These are phyloP conservation scores for Sugiyamaella grinbergsii DNA, from an alignment of 1,139 yeast species.

Conservation along the genomic window DNA sequence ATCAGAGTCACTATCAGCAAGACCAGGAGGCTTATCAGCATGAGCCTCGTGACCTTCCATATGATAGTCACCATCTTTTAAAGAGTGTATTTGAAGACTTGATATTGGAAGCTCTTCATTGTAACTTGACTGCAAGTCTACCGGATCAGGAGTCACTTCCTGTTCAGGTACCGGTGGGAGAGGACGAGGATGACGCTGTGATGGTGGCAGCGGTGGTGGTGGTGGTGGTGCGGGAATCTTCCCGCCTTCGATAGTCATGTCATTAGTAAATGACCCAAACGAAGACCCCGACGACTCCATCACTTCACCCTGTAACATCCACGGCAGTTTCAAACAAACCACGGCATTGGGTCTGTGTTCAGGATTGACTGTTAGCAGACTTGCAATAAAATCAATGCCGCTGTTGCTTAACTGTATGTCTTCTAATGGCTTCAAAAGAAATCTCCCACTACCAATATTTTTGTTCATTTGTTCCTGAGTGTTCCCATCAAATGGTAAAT, in stretches of 20 bases:
- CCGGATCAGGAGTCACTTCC: background rate
- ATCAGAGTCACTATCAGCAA: slow-evolving; percentile 27
- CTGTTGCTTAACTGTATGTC: slow-evolving; percentile 65
- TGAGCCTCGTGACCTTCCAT: background rate
- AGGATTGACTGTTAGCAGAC: slow-evolving; percentile 76
- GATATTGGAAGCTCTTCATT: slow-evolving; percentile 15
- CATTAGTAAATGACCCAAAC: slow-evolving; percentile 1
- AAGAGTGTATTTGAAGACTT: slow-evolving; percentile 13
- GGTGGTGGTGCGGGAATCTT: slow-evolving; percentile 3
- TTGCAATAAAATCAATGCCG: slow-evolving; percentile 66
- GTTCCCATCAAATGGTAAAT: slow-evolving; percentile 88
- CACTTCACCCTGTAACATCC: slow-evolving; percentile 49
- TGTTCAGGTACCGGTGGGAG: background rate
- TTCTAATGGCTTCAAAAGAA: slow-evolving; percentile 74
- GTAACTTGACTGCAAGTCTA: slow-evolving; percentile 10
- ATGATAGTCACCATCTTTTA: background rate
- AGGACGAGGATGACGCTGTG: no score
- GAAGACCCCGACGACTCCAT: background rate
- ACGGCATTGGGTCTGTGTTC: slow-evolving; percentile 66
- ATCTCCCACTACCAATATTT: slow-evolving; percentile 75
- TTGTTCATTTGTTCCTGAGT: slow-evolving; percentile 84
- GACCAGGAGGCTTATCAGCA: slow-evolving; percentile 4
- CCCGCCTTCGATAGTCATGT: background rate
- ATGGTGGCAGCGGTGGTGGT: slow-evolving; percentile 1
- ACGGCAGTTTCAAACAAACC: slow-evolving; percentile 71